phyloP scores from a whole-genome alignment of 495 filamentous ascomycete species.

The Penicillium soppii region DNA sequence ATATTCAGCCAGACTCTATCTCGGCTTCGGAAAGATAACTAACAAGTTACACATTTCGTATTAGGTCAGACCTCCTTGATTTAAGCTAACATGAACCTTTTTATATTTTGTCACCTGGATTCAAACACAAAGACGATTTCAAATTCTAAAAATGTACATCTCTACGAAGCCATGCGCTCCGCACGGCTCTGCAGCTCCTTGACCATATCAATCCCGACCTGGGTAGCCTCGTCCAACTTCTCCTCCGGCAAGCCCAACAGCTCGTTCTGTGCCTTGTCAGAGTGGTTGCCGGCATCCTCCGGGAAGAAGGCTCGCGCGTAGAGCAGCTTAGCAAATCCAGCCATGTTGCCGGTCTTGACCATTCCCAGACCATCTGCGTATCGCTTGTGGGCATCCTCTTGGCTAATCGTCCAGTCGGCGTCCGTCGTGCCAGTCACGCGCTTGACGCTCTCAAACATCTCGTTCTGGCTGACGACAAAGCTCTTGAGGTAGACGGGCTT shows the following conservation, averaged over 20 bases:
- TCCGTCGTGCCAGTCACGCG: conserved; percentile 53
- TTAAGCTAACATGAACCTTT: too few species aligned
- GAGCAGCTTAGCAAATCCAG: conserved; percentile 49
- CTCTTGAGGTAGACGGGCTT: conserved; percentile 43
- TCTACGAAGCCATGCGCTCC: too few species aligned
- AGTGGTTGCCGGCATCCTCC: conserved; percentile 35
- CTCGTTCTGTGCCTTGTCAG: conserved; percentile 43
- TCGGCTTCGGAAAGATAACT: too few species aligned
- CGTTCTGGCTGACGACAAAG: conserved; percentile 51
- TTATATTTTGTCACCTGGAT: too few species aligned
- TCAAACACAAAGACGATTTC: too few species aligned
- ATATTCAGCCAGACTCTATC: too few species aligned
- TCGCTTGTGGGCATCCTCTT: conserved; percentile 42
- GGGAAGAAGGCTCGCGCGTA: conserved; percentile 52
- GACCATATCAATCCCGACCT: too few species aligned
- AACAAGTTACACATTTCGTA: too few species aligned
- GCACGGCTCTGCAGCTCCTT: too few species aligned
- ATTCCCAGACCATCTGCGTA: conserved; percentile 42
- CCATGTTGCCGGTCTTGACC: conserved; percentile 42
- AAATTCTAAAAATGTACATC: too few species aligned
- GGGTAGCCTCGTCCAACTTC: conserved; percentile 56
- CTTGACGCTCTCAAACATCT: conserved; percentile 53
- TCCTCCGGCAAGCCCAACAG: conserved; percentile 54
- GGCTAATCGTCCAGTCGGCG: conserved; percentile 54
- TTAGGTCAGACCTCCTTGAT: too few species aligned